phyloP scores from a whole-genome alignment of 768 basidiomycete species.

The Tylopilus felleus region DNA sequence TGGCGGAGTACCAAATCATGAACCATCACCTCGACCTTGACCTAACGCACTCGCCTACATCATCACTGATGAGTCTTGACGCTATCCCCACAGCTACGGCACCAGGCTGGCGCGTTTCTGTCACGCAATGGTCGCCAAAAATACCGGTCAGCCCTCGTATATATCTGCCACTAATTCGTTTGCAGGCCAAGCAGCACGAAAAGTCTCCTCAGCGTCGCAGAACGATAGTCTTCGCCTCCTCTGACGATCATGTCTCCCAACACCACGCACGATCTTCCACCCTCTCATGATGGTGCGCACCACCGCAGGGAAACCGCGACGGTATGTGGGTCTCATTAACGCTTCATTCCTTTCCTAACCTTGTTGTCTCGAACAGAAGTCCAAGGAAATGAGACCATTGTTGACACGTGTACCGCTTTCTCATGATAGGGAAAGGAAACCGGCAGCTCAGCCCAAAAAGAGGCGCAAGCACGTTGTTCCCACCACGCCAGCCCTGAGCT shows the following conservation, averaged over 20 bases:
- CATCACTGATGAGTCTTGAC: slow-evolving; percentile 19
- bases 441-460: slow-evolving; percentile 9
- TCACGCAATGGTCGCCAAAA: slow-evolving; percentile 16
- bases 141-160: slow-evolving; percentile 25
- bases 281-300: slow-evolving; percentile 3
- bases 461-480: slow-evolving; percentile 24
- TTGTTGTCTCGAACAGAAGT: slow-evolving; percentile 16
- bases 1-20: slow-evolving; percentile 35
- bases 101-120: slow-evolving; percentile 34
- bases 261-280: slow-evolving; percentile 13
- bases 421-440: slow-evolving; percentile 25
- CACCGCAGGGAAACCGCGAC: slow-evolving; percentile 20
- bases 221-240: slow-evolving; percentile 9
- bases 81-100: slow-evolving; percentile 31
- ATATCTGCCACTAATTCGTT: slow-evolving; percentile 21
- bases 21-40: slow-evolving; percentile 31
- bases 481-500: slow-evolving; percentile 18
- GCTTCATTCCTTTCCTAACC: slow-evolving; percentile 12
- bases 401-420: slow-evolving; percentile 23
- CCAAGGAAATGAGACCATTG: slow-evolving; percentile 19
- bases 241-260: slow-evolving; percentile 9
- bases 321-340: slow-evolving; percentile 19
- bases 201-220: slow-evolving; percentile 11
- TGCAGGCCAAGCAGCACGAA: slow-evolving; percentile 10
- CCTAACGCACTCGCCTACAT: slow-evolving; percentile 26